Percentiles rank a stretch among this genome's conserved stretches.
Conservation (phyloP, 2,329 filamentous ascomycete species). For the Ampelomyces quisqualis region DNA sequence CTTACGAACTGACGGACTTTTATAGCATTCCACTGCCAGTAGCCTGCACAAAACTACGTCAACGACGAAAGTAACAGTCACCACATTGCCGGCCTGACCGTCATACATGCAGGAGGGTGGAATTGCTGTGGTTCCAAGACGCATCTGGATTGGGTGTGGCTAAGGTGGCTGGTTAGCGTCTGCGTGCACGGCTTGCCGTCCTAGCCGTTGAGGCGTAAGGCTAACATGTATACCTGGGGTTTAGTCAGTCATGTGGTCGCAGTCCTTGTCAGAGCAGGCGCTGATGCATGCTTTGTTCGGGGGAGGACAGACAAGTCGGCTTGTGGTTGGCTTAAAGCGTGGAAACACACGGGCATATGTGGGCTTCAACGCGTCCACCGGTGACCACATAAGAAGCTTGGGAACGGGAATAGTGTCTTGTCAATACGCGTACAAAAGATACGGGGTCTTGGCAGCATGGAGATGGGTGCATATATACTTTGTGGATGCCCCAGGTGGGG, state of each 20-base stretch:
- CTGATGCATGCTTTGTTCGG: constrained; percentile 11
- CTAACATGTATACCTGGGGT: constrained; percentile 15
- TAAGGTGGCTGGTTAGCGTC: constrained; percentile 28
- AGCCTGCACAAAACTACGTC: constrained; percentile 2
- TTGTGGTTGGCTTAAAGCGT: constrained; percentile 13
- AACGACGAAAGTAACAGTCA: constrained; percentile 7
- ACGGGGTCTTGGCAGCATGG: constrained; percentile 10
- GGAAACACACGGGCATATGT: constrained; percentile 1
- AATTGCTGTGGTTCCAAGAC: constrained; percentile 2
- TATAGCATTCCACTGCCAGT: too few relatives aligned
- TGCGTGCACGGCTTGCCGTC: constrained; percentile 26
- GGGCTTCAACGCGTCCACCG: constrained; percentile 5
- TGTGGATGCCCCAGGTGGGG: constrained; percentile 2
- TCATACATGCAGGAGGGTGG: constrained; percentile 20
- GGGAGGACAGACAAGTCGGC: constrained; percentile 4
- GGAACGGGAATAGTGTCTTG: constrained; percentile 16
- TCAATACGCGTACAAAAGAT: constrained; percentile 4
- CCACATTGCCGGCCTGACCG: constrained; percentile 18
- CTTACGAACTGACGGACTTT: too few relatives aligned
- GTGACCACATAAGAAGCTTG: constrained; percentile 18
- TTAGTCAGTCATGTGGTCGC: constrained; percentile 19
- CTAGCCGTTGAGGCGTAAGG: constrained; percentile 24
- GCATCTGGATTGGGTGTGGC: constrained; percentile 29
- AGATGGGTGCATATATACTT: constrained; percentile 14
- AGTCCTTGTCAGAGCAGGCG: constrained; percentile 7